A percentile compares a stretch with the other conserved stretches of the same genome.
These are phyloP conservation scores for Kokia cookei DNA, from an alignment of 441 rosid genomes.

Conservation along the genomic window DNA sequence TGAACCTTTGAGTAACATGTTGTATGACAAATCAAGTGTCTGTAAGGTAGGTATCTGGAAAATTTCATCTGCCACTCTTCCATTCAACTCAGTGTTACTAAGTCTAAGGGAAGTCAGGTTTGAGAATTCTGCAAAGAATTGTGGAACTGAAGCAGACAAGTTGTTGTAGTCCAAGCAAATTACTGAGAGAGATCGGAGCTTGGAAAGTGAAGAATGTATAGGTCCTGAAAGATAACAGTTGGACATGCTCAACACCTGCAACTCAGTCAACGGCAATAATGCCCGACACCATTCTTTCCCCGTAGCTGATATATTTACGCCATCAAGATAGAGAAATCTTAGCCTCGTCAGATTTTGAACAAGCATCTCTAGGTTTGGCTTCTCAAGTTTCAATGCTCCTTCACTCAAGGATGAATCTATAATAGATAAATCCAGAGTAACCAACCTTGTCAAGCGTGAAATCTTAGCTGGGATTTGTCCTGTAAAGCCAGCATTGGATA, in stretches of 20 bases:
- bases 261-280: constrained; percentile 21
- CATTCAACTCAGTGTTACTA: not conserved
- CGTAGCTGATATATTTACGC: too few species aligned
- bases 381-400: not conserved
- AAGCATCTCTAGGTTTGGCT: too few species aligned
- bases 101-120: constrained; percentile 21
- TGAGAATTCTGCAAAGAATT: constrained; percentile 14
- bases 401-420: not conserved
- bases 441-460: constrained; percentile 22
- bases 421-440: constrained; percentile 30
- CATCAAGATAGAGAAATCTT: too few species aligned
- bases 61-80: constrained; percentile 22
- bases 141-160: constrained; percentile 26
- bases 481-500: constrained; percentile 28
- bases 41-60: constrained; percentile 20
- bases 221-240: constrained; percentile 41
- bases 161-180: constrained; percentile 21
- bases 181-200: constrained; percentile 18
- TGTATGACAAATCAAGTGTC: constrained; percentile 19
- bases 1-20: constrained; percentile 13
- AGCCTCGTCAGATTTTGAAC: too few species aligned
- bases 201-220: constrained; percentile 17
- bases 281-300: too few species aligned
- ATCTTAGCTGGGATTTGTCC: constrained; percentile 29
- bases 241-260: constrained; percentile 34